phyloP scores from a whole-genome alignment of 2,329 filamentous ascomycete species.

The Aspergillus viridinutans region DNA sequence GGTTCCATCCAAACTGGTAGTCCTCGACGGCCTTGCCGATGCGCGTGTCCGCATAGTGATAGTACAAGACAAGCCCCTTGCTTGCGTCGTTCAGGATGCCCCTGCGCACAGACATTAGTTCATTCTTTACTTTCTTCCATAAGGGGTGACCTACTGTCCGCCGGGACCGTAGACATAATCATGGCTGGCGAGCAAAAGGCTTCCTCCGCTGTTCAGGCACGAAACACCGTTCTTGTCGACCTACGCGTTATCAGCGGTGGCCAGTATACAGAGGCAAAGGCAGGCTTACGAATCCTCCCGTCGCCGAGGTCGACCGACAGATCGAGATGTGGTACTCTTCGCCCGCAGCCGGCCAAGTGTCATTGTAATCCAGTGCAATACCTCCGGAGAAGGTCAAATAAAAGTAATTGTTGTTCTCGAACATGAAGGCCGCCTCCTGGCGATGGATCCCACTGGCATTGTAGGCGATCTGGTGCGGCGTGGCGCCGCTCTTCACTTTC shows the following conservation, averaged over 20 bases:
- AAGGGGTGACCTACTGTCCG: slow-evolving; percentile 52
- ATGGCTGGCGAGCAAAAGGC: slow-evolving; percentile 57
- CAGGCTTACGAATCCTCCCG: slow-evolving; percentile 49
- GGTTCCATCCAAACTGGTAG: slow-evolving; percentile 49
- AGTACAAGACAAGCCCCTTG: slow-evolving; percentile 56
- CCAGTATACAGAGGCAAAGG: not conserved
- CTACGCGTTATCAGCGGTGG: slow-evolving; percentile 7
- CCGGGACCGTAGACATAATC: slow-evolving; percentile 62
- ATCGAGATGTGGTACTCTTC: slow-evolving; percentile 63
- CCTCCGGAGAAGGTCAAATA: slow-evolving; percentile 62
- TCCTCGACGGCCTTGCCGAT: slow-evolving; percentile 47
- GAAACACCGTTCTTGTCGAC: slow-evolving; percentile 51
- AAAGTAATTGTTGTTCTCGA: slow-evolving; percentile 53
- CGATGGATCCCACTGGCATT: slow-evolving; percentile 51
- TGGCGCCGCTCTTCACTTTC: slow-evolving; percentile 24
- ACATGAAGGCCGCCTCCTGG: slow-evolving; percentile 56
- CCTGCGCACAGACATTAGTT: slow-evolving; percentile 14
- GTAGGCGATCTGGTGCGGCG: slow-evolving; percentile 51
- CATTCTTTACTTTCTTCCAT: not conserved
- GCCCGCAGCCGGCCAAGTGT: slow-evolving; percentile 48
- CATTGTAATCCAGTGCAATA: slow-evolving; percentile 56
- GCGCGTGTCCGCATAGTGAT: slow-evolving; percentile 56
- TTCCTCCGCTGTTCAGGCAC: slow-evolving; percentile 57
- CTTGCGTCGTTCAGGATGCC: slow-evolving; percentile 29
- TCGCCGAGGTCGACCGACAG: slow-evolving; percentile 53